phyloP scores from a whole-genome alignment of 139 green algal genomes.

The Closterium sp. region DNA sequence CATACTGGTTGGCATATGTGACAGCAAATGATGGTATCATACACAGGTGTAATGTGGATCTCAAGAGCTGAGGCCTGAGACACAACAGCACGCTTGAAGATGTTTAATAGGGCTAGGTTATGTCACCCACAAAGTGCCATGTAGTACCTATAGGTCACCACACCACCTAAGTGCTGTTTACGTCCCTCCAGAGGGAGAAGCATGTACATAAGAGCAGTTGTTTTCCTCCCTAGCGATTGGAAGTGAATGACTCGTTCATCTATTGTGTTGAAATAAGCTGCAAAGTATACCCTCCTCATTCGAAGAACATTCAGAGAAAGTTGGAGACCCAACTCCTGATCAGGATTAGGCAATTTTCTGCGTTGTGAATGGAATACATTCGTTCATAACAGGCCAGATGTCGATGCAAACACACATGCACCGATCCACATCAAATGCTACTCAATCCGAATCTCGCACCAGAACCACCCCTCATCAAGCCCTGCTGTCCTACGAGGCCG shows the following conservation, averaged over 20 bases:
- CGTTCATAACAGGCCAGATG: not conserved
- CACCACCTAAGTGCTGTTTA: not conserved
- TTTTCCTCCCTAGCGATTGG: not conserved
- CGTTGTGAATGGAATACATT: not conserved
- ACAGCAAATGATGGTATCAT: not conserved
- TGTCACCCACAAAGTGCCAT: not conserved
- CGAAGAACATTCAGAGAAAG: too few species aligned
- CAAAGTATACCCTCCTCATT: too few species aligned
- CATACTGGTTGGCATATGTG: conserved; percentile 17
- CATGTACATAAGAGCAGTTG: not conserved
- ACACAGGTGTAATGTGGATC: conserved; percentile 13
- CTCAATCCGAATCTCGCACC: not conserved
- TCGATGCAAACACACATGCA: not conserved
- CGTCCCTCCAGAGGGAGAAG: not conserved
- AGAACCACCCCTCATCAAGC: not conserved
- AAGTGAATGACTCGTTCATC: too few species aligned
- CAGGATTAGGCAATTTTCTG: too few species aligned
- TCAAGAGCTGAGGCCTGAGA: not conserved
- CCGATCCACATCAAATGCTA: not conserved
- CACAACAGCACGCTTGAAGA: not conserved
- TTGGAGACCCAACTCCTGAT: too few species aligned
- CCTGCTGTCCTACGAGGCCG: not conserved
- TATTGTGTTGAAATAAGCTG: too few species aligned
- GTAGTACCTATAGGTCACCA: too few species aligned
- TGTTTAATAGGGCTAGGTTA: not conserved